Percentiles rank a stretch among this genome's conserved stretches.
phyloP scores from a whole-genome alignment of 108 stramenopile species.

The Schizochytrium sp. region DNA sequence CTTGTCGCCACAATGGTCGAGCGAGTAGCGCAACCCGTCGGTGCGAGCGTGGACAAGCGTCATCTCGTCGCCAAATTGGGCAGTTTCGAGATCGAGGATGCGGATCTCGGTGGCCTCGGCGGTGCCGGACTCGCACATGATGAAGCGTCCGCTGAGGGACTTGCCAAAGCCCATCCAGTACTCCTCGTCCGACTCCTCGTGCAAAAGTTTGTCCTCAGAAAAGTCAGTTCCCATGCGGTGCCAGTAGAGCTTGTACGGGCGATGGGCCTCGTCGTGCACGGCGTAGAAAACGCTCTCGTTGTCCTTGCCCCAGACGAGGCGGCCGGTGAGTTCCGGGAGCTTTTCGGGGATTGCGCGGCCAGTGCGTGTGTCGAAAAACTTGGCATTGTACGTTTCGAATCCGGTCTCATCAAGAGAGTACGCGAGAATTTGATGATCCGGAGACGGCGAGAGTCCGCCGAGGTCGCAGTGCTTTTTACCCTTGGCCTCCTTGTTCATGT shows the following conservation, averaged over 20 bases:
- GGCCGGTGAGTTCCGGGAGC: conserved; percentile 37
- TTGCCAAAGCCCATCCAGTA: conserved; percentile 45
- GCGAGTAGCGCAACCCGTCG: conserved; percentile 27
- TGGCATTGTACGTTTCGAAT: conserved; percentile 73
- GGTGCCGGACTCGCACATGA: conserved; percentile 22
- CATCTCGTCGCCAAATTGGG: neutral
- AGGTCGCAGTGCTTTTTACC: conserved; percentile 68
- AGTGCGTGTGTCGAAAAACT: neutral
- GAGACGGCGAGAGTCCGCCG: conserved; percentile 56
- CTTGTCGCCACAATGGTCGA: conserved; percentile 3
- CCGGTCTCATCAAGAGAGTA: conserved; percentile 78
- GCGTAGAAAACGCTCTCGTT: conserved; percentile 57
- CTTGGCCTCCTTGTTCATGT: conserved; percentile 73
- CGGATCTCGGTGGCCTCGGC: conserved; percentile 75
- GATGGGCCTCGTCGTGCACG: conserved; percentile 44
- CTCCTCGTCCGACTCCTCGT: conserved; percentile 60
- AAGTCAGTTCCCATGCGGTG: conserved; percentile 46
- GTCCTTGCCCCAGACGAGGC: conserved; percentile 67
- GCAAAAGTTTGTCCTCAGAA: conserved; percentile 58
- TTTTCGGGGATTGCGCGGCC: conserved; percentile 30
- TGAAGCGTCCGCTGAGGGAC: conserved; percentile 28
- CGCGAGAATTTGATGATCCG: conserved; percentile 62
- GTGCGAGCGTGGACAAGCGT: neutral
- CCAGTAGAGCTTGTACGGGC: conserved; percentile 49
- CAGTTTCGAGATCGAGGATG: conserved; percentile 25